Conservation (phyloP, 306 rosid species). For the Vicia faba region DNA sequence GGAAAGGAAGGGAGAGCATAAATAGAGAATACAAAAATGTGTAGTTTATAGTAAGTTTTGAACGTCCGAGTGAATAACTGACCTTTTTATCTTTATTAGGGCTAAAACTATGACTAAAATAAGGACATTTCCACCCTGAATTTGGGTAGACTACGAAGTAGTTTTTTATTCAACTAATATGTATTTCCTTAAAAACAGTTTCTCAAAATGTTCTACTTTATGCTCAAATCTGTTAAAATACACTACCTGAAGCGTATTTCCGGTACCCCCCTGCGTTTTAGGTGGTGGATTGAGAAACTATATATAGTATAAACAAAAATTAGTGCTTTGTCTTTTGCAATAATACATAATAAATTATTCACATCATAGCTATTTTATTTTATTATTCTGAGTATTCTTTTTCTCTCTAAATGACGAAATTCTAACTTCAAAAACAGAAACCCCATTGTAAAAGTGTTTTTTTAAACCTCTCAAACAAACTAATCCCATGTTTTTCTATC, state of each 20-base stretch:
- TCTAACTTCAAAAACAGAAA: neutral
- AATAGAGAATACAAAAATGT: neutral
- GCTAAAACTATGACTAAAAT: neutral
- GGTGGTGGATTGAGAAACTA: no score
- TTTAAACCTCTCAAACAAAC: neutral
- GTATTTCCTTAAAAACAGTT: neutral
- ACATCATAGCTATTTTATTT: neutral
- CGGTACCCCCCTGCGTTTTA: no score
- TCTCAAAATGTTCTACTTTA: no score
- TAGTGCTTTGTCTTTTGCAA: neutral
- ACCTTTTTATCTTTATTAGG: neutral
- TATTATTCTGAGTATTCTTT: constrained; percentile 1
- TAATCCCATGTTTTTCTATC: neutral
- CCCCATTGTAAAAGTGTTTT: neutral
- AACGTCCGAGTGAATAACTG: constrained; percentile 1
- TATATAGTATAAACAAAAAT: no score
- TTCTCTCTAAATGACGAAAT: neutral
- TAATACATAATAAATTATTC: neutral
- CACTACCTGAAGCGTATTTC: no score
- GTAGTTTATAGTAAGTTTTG: constrained; percentile 7
- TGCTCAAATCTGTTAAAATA: no score
- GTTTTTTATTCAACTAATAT: constrained; percentile 5
- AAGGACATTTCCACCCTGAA: neutral
- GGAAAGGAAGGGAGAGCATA: neutral
- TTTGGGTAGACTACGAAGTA: neutral